phyloP scores from a whole-genome alignment of 2,329 filamentous ascomycete genomes.

The Nemania sp. region DNA sequence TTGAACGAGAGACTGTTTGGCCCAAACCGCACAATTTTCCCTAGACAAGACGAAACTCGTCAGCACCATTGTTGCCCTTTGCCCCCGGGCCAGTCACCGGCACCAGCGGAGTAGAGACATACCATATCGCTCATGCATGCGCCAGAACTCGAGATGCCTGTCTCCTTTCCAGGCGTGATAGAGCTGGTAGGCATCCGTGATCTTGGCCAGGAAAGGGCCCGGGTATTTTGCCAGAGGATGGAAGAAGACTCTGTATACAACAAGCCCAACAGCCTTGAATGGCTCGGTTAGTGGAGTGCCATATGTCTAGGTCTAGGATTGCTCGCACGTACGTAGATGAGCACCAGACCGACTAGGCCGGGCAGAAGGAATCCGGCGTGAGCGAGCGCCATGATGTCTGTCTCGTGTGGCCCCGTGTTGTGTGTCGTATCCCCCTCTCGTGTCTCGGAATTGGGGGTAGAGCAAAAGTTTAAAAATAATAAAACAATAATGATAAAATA shows the following conservation, averaged over 20 bases:
- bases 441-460: too few species aligned
- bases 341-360: constrained; percentile 11
- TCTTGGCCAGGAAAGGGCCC: constrained; percentile 65
- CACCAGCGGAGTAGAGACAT: constrained; percentile 28
- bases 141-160: constrained; percentile 73
- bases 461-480: too few species aligned
- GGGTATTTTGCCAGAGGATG: constrained; percentile 69
- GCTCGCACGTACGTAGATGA: constrained; percentile 26
- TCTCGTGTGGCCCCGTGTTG: background rate
- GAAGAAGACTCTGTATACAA: constrained; percentile 63
- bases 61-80: constrained; percentile 7
- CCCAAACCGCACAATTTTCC: constrained; percentile 73
- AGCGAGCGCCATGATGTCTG: constrained; percentile 8
- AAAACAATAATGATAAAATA: too few species aligned
- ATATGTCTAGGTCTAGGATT: background rate
- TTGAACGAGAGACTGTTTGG: constrained; percentile 81
- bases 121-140: constrained; percentile 74
- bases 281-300: constrained; percentile 13
- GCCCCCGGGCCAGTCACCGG: background rate
- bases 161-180: constrained; percentile 78
- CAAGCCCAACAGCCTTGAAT: constrained; percentile 41
- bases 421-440: too few species aligned
- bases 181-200: constrained; percentile 68
- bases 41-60: constrained; percentile 40
- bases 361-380: constrained; percentile 22